These are phyloP conservation scores for Kodamaea alishanica DNA, from an alignment of 1,139 yeast species.

Conservation along the genomic window DNA sequence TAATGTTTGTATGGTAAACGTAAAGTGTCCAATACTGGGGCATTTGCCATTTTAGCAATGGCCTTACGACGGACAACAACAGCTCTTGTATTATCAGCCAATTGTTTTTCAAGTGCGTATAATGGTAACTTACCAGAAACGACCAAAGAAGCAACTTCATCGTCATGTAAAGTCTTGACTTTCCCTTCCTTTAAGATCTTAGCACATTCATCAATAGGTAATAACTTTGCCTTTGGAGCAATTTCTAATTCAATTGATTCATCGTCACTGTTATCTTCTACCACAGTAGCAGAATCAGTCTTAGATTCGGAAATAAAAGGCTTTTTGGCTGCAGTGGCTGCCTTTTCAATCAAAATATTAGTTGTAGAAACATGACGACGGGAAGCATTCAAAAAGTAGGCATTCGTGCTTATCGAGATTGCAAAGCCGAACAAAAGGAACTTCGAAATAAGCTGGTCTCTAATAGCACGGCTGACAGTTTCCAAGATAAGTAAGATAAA, in stretches of 20 bases:
- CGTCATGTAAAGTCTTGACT: conserved; percentile 60
- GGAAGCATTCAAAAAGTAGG: conserved; percentile 76
- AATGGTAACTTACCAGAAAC: conserved; percentile 78
- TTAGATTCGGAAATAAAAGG: not conserved
- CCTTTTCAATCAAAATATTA: conserved; percentile 41
- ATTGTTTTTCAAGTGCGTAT: conserved; percentile 89
- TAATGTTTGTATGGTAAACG: conserved; percentile 77
- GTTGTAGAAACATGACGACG: conserved; percentile 52
- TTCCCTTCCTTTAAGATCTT: conserved; percentile 68
- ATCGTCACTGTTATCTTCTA: conserved; percentile 10
- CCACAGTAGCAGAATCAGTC: conserved; percentile 9
- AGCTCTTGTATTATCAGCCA: conserved; percentile 85
- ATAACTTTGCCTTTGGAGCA: conserved; percentile 19
- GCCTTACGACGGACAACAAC: conserved; percentile 90
- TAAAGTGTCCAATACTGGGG: conserved; percentile 70
- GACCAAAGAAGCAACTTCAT: conserved; percentile 71
- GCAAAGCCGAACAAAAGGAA: conserved; percentile 70
- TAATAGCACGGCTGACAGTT: conserved; percentile 65
- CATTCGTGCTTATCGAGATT: conserved; percentile 74
- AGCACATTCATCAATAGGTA: conserved; percentile 60
- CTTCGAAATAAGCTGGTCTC: conserved; percentile 80
- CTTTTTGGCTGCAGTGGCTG: conserved; percentile 11
- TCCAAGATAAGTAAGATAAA: conserved; percentile 50
- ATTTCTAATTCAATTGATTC: conserved; percentile 25
- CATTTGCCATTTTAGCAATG: conserved; percentile 75